A percentile compares a stretch with the other conserved stretches of the same genome.
These are phyloP conservation scores for Pestalotiopsis sp. DNA, from an alignment of 2,329 filamentous ascomycete species.

Conservation along the genomic window DNA sequence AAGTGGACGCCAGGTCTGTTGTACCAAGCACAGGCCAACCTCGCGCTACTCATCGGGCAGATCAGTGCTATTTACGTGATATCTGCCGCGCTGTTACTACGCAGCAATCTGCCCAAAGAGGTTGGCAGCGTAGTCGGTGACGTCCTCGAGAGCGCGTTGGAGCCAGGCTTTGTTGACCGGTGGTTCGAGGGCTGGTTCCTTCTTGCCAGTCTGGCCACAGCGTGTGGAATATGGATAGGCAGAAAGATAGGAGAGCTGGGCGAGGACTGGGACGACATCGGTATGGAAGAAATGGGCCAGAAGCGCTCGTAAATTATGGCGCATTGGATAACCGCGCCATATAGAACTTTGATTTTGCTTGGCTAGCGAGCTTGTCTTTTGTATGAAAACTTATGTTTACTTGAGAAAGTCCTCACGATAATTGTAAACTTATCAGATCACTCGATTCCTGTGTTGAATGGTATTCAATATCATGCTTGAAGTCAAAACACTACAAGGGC, in stretches of 20 bases:
- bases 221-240: conserved; percentile 73
- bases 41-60: conserved; percentile 79
- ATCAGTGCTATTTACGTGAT: conserved; percentile 86
- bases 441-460: too few relatives aligned
- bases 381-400: not conserved
- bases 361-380: not conserved
- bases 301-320: conserved; percentile 58
- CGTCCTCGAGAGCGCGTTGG: conserved; percentile 75
- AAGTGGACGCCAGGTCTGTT: conserved; percentile 74
- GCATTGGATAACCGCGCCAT: not conserved
- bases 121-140: conserved; percentile 78
- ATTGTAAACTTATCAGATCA: too few relatives aligned
- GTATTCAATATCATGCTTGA: too few relatives aligned
- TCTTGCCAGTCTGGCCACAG: conserved; percentile 66
- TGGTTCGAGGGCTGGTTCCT: conserved; percentile 94
- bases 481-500: too few relatives aligned
- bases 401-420: too few relatives aligned
- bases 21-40: conserved; percentile 74
- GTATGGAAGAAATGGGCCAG: conserved; percentile 70
- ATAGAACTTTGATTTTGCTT: not conserved
- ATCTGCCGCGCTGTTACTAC: conserved; percentile 73
- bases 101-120: conserved; percentile 77
- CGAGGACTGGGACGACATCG: conserved; percentile 64
- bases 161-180: conserved; percentile 71
- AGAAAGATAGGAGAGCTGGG: conserved; percentile 56